Percentiles rank a stretch among this genome's conserved stretches.
Evolutionary conservation across 1,139 yeast species (phyloP).

Genomic region (Zygosaccharomyces sapae): DNA sequence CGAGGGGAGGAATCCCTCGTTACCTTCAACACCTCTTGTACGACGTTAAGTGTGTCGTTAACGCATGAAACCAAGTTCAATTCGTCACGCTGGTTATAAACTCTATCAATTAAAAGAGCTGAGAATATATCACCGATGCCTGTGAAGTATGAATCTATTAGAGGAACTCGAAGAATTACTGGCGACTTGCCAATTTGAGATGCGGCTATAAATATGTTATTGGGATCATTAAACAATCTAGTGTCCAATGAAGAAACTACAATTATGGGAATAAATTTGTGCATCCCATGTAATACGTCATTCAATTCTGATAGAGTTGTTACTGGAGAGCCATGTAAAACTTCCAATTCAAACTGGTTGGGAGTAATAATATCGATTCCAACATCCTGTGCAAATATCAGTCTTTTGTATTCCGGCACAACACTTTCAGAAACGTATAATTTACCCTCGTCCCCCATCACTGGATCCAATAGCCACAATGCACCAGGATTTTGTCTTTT

Average conservation of each 20-base stretch:
- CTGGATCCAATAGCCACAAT: constrained; percentile 80
- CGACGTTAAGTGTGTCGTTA: constrained; percentile 32
- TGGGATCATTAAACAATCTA: constrained; percentile 25
- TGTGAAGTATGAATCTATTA: constrained; percentile 70
- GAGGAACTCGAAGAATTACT: constrained; percentile 45
- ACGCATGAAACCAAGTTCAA: constrained; percentile 22
- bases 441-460: constrained; percentile 86
- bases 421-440: constrained; percentile 73
- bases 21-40: constrained; percentile 31
- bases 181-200: constrained; percentile 25
- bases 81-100: constrained; percentile 20
- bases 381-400: constrained; percentile 43
- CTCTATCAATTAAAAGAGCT: constrained; percentile 63
- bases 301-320: constrained; percentile 38
- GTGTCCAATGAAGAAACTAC: constrained; percentile 34
- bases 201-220: constrained; percentile 39
- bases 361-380: constrained; percentile 77
- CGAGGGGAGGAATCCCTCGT: constrained; percentile 27
- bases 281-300: constrained; percentile 43
- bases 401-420: constrained; percentile 55
- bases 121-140: constrained; percentile 94
- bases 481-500: constrained; percentile 20
- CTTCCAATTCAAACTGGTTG: constrained; percentile 84
- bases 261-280: constrained; percentile 35
- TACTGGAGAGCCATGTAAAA: constrained; percentile 50